phyloP scores from a whole-genome alignment of 2,329 filamentous ascomycete genomes.

The Verticillium isaacii region DNA sequence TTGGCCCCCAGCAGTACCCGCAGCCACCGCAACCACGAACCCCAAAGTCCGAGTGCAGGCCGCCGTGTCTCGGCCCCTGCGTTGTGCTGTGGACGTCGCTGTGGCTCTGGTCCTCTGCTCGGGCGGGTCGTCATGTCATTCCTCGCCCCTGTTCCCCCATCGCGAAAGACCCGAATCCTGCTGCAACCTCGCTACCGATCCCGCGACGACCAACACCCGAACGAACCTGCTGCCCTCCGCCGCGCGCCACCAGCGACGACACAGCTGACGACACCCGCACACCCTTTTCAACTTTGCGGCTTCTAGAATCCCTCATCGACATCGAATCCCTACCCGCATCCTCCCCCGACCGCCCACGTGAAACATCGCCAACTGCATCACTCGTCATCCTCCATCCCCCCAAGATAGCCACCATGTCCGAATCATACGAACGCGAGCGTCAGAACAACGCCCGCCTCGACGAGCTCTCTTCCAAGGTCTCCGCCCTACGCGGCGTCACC shows the following conservation, averaged over 20 bases:
- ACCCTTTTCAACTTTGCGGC: background rate
- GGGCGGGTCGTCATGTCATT: background rate
- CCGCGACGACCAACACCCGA: background rate
- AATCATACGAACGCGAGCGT: constrained; percentile 73
- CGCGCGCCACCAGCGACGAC: background rate
- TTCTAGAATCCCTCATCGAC: background rate
- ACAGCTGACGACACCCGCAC: background rate
- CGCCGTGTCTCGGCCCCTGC: background rate
- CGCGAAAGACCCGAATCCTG: background rate
- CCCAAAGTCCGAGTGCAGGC: background rate
- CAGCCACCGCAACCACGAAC: too few relatives aligned
- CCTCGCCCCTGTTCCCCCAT: background rate
- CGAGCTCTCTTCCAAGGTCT: constrained; percentile 86
- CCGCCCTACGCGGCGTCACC: constrained; percentile 86
- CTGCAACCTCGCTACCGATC: background rate
- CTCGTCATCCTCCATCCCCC: background rate
- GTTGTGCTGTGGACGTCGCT: background rate
- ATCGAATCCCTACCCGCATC: background rate
- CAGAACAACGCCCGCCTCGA: constrained; percentile 96
- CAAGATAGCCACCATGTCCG: constrained; percentile 51
- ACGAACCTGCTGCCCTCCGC: background rate
- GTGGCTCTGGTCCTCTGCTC: background rate
- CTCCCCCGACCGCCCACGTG: background rate
- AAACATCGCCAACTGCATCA: background rate
- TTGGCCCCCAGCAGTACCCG: background rate